These are phyloP conservation scores for Sporodiniella umbellata DNA, from an alignment of 371 early-diverging fungal species.

Conservation along the genomic window DNA sequence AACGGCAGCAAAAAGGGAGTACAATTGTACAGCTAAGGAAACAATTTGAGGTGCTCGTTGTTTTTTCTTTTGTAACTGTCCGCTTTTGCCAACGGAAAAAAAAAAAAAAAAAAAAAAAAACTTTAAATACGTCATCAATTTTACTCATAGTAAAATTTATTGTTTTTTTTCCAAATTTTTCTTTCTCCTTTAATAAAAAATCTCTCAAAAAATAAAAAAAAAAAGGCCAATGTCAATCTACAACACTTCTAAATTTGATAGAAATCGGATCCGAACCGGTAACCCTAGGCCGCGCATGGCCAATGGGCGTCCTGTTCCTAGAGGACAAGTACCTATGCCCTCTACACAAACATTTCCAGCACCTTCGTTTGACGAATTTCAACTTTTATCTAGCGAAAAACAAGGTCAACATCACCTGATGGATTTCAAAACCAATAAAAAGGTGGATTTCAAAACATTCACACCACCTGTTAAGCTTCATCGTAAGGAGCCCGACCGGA, in stretches of 20 bases:
- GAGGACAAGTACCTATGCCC: slow-evolving; percentile 7
- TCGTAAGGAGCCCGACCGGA: slow-evolving; percentile 49
- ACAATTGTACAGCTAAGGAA: no score
- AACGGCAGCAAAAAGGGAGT: no score
- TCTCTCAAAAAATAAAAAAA: no score
- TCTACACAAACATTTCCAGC: slow-evolving; percentile 11
- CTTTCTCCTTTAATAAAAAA: not conserved
- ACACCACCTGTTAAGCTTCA: slow-evolving; percentile 69
- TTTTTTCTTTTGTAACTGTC: no score
- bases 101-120: no score
- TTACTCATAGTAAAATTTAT: not conserved
- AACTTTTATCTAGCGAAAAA: slow-evolving; percentile 52
- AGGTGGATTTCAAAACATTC: slow-evolving; percentile 53
- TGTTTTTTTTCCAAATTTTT: not conserved
- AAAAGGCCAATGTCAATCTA: slow-evolving; percentile 3
- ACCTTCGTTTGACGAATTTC: slow-evolving; percentile 51
- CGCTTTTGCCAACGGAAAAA: no score
- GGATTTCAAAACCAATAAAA: slow-evolving; percentile 58
- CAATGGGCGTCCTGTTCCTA: slow-evolving; percentile 5
- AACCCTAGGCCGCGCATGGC: slow-evolving; percentile 5
- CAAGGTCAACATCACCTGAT: slow-evolving; percentile 61
- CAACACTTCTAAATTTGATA: not conserved
- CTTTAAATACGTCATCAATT: not conserved
- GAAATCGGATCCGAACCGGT: not conserved
- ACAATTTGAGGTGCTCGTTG: no score